A percentile compares a stretch with the other conserved stretches of the same genome.
Evolutionary conservation across 768 basidiomycete species (phyloP).

Genomic region (Rhizopogon sp.): DNA sequence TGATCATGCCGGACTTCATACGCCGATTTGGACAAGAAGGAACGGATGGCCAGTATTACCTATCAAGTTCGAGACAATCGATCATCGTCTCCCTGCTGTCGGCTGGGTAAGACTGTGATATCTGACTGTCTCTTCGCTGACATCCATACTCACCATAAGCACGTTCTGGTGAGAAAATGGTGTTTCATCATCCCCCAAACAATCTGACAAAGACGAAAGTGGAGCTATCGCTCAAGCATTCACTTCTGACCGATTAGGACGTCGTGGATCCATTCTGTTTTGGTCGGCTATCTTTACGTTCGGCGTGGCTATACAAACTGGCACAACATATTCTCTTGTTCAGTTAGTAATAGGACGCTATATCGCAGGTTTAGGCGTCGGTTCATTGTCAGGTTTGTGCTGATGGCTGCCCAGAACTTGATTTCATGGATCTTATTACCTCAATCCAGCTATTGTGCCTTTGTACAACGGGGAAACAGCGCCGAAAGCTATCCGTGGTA

Average conservation of each 20-base stretch:
- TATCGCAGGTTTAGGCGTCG: constrained; percentile 73
- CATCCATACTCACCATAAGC: constrained; percentile 21
- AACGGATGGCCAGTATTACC: constrained; percentile 39
- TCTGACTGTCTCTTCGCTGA: neutral
- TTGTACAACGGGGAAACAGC: constrained; percentile 79
- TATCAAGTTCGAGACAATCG: constrained; percentile 63
- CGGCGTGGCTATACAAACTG: constrained; percentile 68
- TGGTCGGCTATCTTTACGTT: constrained; percentile 73
- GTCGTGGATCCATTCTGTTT: constrained; percentile 68
- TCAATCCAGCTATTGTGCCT: constrained; percentile 44
- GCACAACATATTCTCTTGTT: constrained; percentile 48
- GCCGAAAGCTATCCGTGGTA: constrained; percentile 69
- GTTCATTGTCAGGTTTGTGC: constrained; percentile 61
- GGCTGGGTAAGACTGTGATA: constrained; percentile 44
- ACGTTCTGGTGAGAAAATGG: constrained; percentile 44
- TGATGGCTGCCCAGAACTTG: neutral
- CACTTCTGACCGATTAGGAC: constrained; percentile 68
- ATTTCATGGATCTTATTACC: neutral
- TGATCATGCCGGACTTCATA: constrained; percentile 79
- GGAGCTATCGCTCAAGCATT: constrained; percentile 69
- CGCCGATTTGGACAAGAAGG: constrained; percentile 56
- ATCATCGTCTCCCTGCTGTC: constrained; percentile 78
- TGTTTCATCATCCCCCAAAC: neutral
- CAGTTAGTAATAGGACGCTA: constrained; percentile 74
- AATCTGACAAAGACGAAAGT: constrained; percentile 22